These are phyloP conservation scores for Draba incana DNA, from an alignment of 345 rosid species.

Conservation along the genomic window DNA sequence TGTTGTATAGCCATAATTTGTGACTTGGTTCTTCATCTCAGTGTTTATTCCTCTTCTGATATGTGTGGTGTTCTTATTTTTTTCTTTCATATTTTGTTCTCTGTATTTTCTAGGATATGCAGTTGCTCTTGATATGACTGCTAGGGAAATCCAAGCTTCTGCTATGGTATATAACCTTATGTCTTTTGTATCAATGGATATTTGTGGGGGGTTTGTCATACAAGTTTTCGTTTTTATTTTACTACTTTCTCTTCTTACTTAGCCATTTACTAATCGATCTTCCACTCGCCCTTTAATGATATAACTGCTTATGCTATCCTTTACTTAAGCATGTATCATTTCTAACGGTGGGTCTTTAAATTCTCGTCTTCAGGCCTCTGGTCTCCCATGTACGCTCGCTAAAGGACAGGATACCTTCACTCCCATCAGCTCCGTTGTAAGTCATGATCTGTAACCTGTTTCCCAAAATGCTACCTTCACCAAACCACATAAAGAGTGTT, in stretches of 20 bases:
- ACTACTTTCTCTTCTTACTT: constrained; percentile 23
- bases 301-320: background rate
- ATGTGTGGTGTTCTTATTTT: background rate
- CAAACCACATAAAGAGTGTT: background rate
- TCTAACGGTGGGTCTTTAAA: background rate
- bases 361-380: constrained; percentile 62
- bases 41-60: background rate
- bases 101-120: constrained; percentile 61
- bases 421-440: constrained; percentile 80
- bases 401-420: constrained; percentile 96
- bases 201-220: too few relatives aligned
- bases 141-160: constrained; percentile 79
- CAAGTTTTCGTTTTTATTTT: background rate
- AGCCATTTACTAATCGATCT: background rate
- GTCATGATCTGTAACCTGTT: constrained; percentile 37
- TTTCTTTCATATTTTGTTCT: background rate
- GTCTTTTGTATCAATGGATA: background rate
- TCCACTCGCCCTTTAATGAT: background rate
- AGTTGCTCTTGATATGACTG: constrained; percentile 92
- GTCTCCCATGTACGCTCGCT: constrained; percentile 95
- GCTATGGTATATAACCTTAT: constrained; percentile 63
- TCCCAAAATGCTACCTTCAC: constrained; percentile 1
- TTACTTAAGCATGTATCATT: constrained; percentile 9
- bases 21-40: constrained; percentile 4
- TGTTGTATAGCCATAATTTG: background rate